phyloP scores from a whole-genome alignment of 2,329 filamentous ascomycete species.

The Thermothelomyces thermophilus region DNA sequence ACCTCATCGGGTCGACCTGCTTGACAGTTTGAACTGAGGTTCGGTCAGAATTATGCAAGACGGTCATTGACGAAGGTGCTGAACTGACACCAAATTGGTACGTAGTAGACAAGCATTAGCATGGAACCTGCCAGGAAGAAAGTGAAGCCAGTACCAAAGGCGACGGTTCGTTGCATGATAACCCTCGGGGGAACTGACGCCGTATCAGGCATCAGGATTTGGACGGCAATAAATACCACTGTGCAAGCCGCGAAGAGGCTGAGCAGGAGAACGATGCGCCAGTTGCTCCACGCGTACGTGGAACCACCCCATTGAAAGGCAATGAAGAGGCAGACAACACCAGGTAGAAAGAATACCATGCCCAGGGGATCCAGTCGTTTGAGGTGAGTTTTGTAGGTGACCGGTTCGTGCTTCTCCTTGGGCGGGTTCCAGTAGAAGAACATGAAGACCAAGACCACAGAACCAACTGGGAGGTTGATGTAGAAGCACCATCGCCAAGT shows the following conservation, averaged over 20 bases:
- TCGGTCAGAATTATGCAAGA: neutral
- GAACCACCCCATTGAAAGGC: constrained; percentile 59
- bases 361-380: constrained; percentile 53
- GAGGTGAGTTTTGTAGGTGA: constrained; percentile 37
- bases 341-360: constrained; percentile 53
- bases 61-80: neutral
- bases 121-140: constrained; percentile 44
- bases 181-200: constrained; percentile 52
- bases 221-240: constrained; percentile 43
- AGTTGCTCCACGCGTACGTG: constrained; percentile 45
- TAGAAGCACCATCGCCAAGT: constrained; percentile 55
- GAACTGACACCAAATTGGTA: constrained; percentile 49
- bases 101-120: constrained; percentile 49
- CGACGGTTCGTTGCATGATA: constrained; percentile 49
- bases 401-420: constrained; percentile 26
- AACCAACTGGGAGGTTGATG: constrained; percentile 52
- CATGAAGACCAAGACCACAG: constrained; percentile 43
- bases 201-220: constrained; percentile 47
- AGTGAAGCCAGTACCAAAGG: constrained; percentile 40
- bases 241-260: constrained; percentile 42
- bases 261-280: constrained; percentile 49
- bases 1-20: constrained; percentile 44
- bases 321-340: constrained; percentile 52
- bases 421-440: constrained; percentile 43
- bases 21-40: constrained; percentile 49